phyloP scores from a whole-genome alignment of 1,284 basidiomycete genomes.

The Cutaneotrichosporon arboriforme region DNA sequence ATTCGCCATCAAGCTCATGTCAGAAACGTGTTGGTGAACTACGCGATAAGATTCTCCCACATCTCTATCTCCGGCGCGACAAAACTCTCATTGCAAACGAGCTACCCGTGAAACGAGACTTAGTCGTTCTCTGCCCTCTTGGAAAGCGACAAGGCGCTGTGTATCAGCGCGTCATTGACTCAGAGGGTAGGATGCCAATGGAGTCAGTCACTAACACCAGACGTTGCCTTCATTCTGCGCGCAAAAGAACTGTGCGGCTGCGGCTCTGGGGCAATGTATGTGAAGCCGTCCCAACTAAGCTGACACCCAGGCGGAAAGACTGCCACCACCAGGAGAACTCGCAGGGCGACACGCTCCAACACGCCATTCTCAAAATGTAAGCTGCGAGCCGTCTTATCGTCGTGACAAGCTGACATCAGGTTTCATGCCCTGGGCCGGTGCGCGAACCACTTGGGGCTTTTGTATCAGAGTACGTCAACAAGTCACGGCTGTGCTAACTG shows the following conservation, averaged over 20 bases:
- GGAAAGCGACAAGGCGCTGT: conserved; percentile 45
- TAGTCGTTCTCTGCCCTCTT: conserved; percentile 52
- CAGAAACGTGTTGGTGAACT: conserved; percentile 23
- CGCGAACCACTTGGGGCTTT: conserved; percentile 43
- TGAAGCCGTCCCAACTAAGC: not conserved
- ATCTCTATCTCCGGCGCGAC: conserved; percentile 51
- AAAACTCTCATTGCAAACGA: conserved; percentile 49
- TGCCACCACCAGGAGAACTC: conserved; percentile 27
- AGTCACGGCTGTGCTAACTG: not conserved
- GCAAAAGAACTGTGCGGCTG: conserved; percentile 49
- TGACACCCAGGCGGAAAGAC: conserved; percentile 22
- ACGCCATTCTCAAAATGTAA: conserved; percentile 36
- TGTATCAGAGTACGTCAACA: conserved; percentile 33
- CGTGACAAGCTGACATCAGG: conserved; percentile 19
- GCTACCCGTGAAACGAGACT: conserved; percentile 51
- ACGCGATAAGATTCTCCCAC: conserved; percentile 45
- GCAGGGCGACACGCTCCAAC: conserved; percentile 24
- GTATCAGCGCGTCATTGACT: conserved; percentile 47
- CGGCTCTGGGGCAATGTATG: conserved; percentile 26
- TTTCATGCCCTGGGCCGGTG: conserved; percentile 39
- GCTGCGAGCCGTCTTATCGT: not conserved
- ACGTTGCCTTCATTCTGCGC: conserved; percentile 46
- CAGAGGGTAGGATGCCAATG: conserved; percentile 22
- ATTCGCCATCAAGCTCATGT: not conserved
- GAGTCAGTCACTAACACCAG: conserved; percentile 14